Evolutionary conservation across 345 rosid genomes (phyloP).

Genomic region (Erucastrum elatum): DNA sequence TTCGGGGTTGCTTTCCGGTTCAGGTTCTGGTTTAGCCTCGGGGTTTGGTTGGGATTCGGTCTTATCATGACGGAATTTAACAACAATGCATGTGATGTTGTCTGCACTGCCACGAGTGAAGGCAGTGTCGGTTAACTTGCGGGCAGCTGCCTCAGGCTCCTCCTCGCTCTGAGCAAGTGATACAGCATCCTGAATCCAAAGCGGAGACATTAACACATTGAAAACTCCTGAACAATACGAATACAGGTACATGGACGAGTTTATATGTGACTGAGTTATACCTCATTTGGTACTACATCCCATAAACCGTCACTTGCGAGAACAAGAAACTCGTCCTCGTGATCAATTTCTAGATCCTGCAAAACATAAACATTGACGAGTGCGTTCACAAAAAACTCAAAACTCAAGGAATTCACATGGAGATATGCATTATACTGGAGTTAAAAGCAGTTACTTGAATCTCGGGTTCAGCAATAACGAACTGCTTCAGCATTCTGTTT

Average conservation of each 20-base stretch:
- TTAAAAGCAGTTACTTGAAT: conserved; percentile 68
- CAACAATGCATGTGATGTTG: conserved; percentile 96
- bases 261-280: conserved; percentile 19
- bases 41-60: conserved; percentile 33
- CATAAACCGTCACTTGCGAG: conserved; percentile 97
- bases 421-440: conserved; percentile 13
- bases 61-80: conserved; percentile 62
- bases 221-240: background rate
- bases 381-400: conserved; percentile 9
- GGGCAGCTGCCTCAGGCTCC: conserved; percentile 82
- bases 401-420: background rate
- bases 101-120: conserved; percentile 88
- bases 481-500: conserved; percentile 97
- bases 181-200: conserved; percentile 73
- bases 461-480: conserved; percentile 96
- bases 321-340: conserved; percentile 78
- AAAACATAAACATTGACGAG: conserved; percentile 20
- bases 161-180: conserved; percentile 69
- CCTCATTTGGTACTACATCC: conserved; percentile 98
- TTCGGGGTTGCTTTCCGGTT: background rate
- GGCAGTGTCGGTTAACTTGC: conserved; percentile 83
- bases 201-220: background rate
- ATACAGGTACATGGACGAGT: background rate
- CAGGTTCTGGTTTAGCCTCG: background rate
- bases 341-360: conserved; percentile 76